Evolutionary conservation across 306 rosid genomes (phyloP).

Genomic region (Begonia peltatifolia): DNA sequence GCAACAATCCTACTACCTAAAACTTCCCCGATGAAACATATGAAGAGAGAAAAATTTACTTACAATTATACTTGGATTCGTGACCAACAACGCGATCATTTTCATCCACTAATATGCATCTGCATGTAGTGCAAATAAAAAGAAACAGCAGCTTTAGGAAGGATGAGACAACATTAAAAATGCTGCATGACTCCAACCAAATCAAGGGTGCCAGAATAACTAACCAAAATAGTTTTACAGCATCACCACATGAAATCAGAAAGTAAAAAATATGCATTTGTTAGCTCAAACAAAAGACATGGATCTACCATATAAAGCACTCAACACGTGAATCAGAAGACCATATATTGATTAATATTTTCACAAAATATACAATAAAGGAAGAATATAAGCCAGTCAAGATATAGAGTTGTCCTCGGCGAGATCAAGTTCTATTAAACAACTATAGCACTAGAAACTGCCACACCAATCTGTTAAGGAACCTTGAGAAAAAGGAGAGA

Average conservation of each 20-base stretch:
- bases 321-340: no score
- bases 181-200: not conserved
- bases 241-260: not conserved
- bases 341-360: no score
- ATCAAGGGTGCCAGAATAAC: not conserved
- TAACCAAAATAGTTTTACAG: not conserved
- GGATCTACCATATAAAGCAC: not conserved
- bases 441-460: no score
- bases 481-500: no score
- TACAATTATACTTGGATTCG: conserved; percentile 87
- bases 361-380: no score
- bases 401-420: no score
- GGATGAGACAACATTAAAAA: not conserved
- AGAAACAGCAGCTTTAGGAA: conserved; percentile 5
- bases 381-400: no score
- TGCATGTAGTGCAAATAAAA: conserved; percentile 21
- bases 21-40: not conserved
- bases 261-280: not conserved
- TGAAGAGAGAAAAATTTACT: conserved; percentile 17
- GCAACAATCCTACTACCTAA: not conserved
- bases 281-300: not conserved
- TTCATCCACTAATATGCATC: conserved; percentile 96
- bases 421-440: no score
- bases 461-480: no score
- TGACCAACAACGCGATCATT: conserved; percentile 81